Conservation (phyloP, 176 grass and related monocot genomes). For the Sorghum bicolor region DNA sequence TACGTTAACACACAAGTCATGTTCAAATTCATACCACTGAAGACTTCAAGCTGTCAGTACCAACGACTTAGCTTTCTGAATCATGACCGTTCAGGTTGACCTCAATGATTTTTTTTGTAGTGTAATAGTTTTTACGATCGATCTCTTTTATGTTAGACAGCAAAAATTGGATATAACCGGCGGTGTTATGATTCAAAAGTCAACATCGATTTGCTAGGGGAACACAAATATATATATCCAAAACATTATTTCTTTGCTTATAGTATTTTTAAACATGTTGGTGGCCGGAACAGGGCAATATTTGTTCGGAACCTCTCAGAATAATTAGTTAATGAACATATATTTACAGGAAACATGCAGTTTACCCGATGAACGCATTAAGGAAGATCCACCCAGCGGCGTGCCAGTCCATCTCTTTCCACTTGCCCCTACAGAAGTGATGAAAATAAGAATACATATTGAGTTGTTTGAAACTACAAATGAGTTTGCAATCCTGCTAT, state of each 20-base stretch:
- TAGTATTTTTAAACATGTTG: background rate
- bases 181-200: background rate
- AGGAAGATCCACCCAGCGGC: slow-evolving; percentile 54
- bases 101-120: background rate
- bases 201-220: background rate
- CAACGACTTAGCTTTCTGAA: background rate
- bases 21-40: background rate
- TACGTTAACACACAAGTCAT: background rate
- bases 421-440: slow-evolving; percentile 23
- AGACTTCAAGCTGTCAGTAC: background rate
- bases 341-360: too few species aligned
- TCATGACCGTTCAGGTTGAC: background rate
- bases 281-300: too few species aligned
- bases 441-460: background rate
- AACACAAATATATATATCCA: too few species aligned
- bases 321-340: background rate
- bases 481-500: too few species aligned
- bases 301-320: too few species aligned
- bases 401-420: slow-evolving; percentile 42
- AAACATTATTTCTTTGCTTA: too few species aligned
- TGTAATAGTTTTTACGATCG: background rate
- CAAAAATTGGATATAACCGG: background rate
- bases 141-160: background rate
- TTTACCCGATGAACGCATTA: slow-evolving; percentile 54
- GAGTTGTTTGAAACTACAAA: background rate